These are phyloP conservation scores for Acorus gramineus DNA, from an alignment of 106 monocot species.

Conservation along the genomic window DNA sequence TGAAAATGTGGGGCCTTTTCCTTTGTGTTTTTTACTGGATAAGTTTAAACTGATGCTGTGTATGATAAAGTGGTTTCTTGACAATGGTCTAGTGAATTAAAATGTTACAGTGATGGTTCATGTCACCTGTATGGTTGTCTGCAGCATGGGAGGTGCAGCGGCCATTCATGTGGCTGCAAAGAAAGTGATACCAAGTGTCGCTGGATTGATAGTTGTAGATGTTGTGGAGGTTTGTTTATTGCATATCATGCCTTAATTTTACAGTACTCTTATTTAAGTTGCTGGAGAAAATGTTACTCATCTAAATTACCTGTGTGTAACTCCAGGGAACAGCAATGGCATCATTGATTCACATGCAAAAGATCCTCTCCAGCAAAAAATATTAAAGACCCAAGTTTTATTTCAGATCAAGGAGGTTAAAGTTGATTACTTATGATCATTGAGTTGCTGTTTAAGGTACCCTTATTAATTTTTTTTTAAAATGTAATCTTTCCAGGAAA, in stretches of 20 bases:
- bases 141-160: slow-evolving; percentile 98
- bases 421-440: too few relatives aligned
- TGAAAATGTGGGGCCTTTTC: too few relatives aligned
- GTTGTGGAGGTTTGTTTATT: slow-evolving; percentile 85
- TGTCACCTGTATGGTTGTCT: slow-evolving; percentile 9
- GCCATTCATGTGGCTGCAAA: slow-evolving; percentile 87
- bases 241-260: too few relatives aligned
- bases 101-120: too few relatives aligned
- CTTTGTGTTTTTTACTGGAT: too few relatives aligned
- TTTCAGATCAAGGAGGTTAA: slow-evolving; percentile 28
- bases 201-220: slow-evolving; percentile 83
- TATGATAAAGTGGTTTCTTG: too few relatives aligned
- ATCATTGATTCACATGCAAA: slow-evolving; percentile 95
- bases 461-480: neutral
- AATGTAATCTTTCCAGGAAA: slow-evolving; percentile 26
- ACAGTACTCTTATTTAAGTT: too few relatives aligned
- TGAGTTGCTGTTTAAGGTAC: neutral
- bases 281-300: too few relatives aligned
- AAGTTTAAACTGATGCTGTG: too few relatives aligned
- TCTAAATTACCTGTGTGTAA: too few relatives aligned
- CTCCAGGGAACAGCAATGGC: slow-evolving; percentile 91
- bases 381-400: slow-evolving; percentile 42
- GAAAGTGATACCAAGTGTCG: slow-evolving; percentile 38
- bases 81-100: too few relatives aligned
- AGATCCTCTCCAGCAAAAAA: slow-evolving; percentile 61